phyloP scores from a whole-genome alignment of 2,329 filamentous ascomycete species.

The Aspergillus puulaauensis region DNA sequence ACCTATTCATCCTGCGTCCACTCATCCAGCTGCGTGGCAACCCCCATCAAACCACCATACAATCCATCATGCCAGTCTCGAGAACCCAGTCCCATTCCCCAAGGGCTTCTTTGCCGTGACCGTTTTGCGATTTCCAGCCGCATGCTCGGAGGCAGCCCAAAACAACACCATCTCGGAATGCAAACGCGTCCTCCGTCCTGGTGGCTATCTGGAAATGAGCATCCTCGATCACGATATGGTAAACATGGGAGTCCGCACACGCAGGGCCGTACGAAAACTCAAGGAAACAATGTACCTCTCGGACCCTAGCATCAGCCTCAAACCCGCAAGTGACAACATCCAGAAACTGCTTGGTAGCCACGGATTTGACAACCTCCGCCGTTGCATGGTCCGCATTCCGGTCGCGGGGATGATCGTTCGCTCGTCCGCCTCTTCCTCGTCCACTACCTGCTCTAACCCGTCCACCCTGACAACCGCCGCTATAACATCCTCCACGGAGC shows the following conservation, averaged over 20 bases:
- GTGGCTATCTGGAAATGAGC: conserved; percentile 51
- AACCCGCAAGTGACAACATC: conserved; percentile 49
- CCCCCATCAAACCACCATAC: conserved; percentile 45
- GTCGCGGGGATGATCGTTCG: conserved; percentile 46
- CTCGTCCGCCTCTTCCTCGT: conserved; percentile 43
- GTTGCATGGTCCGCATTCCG: conserved; percentile 50
- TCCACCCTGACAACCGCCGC: conserved; percentile 29
- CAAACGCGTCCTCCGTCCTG: conserved; percentile 49
- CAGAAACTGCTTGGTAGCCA: conserved; percentile 46
- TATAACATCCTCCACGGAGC: conserved; percentile 24
- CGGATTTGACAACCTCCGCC: conserved; percentile 50
- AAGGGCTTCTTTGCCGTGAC: conserved; percentile 47
- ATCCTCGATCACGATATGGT: conserved; percentile 51
- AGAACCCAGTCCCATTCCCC: conserved; percentile 47
- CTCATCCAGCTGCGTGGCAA: conserved; percentile 43
- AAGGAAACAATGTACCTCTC: conserved; percentile 47
- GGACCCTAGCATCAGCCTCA: conserved; percentile 45
- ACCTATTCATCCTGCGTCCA: conserved; percentile 30
- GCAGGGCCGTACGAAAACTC: conserved; percentile 45
- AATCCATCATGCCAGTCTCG: conserved; percentile 42
- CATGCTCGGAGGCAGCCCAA: conserved; percentile 44
- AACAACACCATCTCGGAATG: conserved; percentile 49
- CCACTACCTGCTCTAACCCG: conserved; percentile 37
- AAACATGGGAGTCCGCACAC: conserved; percentile 49
- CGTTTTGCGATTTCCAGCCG: conserved; percentile 48